Conservation (phyloP, 371 early-diverging fungal species). For the Lichtheimia ornata region DNA sequence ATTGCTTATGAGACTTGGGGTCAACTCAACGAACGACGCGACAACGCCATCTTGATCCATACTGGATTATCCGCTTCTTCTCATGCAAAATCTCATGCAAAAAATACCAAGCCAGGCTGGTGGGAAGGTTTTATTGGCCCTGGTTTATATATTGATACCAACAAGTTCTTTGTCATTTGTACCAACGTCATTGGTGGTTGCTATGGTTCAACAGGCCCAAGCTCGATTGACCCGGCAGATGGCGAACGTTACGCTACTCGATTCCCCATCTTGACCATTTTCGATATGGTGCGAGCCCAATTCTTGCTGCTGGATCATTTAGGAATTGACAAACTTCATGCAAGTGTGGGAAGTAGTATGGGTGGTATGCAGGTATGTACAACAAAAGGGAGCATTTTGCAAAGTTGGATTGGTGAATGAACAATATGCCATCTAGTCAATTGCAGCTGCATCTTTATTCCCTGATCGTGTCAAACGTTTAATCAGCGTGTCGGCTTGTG, state of each 20-base stretch:
- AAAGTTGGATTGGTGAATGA: neutral
- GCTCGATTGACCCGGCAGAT: conserved; percentile 73
- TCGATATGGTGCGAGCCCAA: conserved; percentile 95
- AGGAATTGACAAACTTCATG: conserved; percentile 82
- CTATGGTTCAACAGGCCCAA: conserved; percentile 88
- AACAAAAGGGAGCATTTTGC: neutral
- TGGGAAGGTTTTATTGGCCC: conserved; percentile 97
- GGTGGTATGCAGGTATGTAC: conserved; percentile 88
- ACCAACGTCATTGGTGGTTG: conserved; percentile 89
- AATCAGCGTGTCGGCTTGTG: conserved; percentile 88
- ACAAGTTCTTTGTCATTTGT: conserved; percentile 86
- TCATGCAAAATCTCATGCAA: conserved; percentile 79
- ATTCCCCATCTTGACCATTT: conserved; percentile 91
- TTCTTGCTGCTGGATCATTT: conserved; percentile 80
- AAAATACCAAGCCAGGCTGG: conserved; percentile 88
- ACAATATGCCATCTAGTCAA: conserved; percentile 41
- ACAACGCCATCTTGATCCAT: conserved; percentile 82
- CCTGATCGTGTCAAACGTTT: conserved; percentile 83
- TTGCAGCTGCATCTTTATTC: conserved; percentile 83
- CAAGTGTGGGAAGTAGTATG: conserved; percentile 93
- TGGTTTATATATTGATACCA: conserved; percentile 79
- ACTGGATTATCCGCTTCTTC: conserved; percentile 86
- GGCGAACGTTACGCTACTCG: conserved; percentile 81
- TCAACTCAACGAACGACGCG: conserved; percentile 61
- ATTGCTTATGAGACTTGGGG: conserved; percentile 92